Conservation (phyloP, 331 rosid genomes). For the Arachis monticola region DNA sequence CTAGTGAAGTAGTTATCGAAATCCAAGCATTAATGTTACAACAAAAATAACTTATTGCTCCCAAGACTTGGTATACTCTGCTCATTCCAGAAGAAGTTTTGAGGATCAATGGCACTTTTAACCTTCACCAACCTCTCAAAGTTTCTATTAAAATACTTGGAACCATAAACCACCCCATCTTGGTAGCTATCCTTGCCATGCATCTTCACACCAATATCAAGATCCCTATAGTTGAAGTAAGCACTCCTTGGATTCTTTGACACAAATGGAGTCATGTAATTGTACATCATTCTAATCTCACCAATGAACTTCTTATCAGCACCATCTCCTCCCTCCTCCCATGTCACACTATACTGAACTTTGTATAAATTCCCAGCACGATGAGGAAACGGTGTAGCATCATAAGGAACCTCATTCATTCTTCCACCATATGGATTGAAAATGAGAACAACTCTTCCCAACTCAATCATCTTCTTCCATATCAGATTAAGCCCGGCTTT, state of each 20-base stretch:
- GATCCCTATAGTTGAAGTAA: slow-evolving; percentile 52
- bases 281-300: slow-evolving; percentile 40
- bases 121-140: slow-evolving; percentile 51
- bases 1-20: background rate
- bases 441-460: slow-evolving; percentile 59
- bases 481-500: slow-evolving; percentile 60
- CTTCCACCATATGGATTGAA: slow-evolving; percentile 89
- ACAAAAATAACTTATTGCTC: slow-evolving; percentile 12
- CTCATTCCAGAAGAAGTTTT: slow-evolving; percentile 53
- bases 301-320: slow-evolving; percentile 25
- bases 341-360: slow-evolving; percentile 71
- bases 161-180: slow-evolving; percentile 49
- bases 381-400: slow-evolving; percentile 81
- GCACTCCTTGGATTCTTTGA: slow-evolving; percentile 60
- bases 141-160: slow-evolving; percentile 44
- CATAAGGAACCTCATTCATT: slow-evolving; percentile 56
- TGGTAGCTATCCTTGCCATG: slow-evolving; percentile 37
- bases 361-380: slow-evolving; percentile 68
- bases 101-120: slow-evolving; percentile 46
- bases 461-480: slow-evolving; percentile 61
- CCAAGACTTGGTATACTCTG: slow-evolving; percentile 50
- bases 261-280: slow-evolving; percentile 54
- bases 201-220: slow-evolving; percentile 50
- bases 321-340: slow-evolving; percentile 51
- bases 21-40: background rate